A percentile compares a stretch with the other conserved stretches of the same genome.
phyloP scores from a whole-genome alignment of 495 filamentous ascomycete genomes.

The Penicillium herquei region DNA sequence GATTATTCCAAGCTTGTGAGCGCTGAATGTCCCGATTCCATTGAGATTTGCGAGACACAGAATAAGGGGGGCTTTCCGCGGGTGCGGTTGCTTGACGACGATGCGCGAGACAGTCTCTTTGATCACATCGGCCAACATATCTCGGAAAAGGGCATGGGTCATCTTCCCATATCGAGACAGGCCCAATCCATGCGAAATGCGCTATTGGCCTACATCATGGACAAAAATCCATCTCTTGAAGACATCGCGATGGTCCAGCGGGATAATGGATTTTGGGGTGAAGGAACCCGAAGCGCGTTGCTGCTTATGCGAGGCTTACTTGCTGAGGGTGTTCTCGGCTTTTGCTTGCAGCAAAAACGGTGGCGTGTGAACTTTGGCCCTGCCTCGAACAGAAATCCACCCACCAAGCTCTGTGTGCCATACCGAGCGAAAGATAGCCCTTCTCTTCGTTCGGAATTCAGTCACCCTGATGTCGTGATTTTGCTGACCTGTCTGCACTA shows the following conservation, averaged over 20 bases:
- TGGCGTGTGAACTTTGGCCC: constrained; percentile 11
- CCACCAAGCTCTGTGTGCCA: constrained; percentile 41
- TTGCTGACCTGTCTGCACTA: constrained; percentile 66
- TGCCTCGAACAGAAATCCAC: neutral
- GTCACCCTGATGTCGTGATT: constrained; percentile 70
- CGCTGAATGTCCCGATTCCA: neutral
- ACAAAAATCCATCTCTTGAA: neutral
- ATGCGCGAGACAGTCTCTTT: neutral
- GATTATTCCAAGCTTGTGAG: constrained; percentile 19
- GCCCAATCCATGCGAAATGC: neutral
- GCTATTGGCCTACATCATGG: neutral
- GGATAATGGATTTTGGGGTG: neutral
- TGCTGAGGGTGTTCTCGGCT: constrained; percentile 5
- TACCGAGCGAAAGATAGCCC: constrained; percentile 70
- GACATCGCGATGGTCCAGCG: neutral
- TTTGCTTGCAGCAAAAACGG: constrained; percentile 6
- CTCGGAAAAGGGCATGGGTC: neutral
- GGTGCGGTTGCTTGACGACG: neutral
- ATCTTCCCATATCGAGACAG: neutral
- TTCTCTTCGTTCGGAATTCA: constrained; percentile 63
- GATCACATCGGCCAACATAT: neutral
- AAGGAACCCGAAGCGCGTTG: neutral
- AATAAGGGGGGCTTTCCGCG: neutral
- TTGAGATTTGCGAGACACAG: neutral
- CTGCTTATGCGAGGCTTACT: constrained; percentile 3